Conservation (phyloP, 441 rosid species). For the Rhodomyrtus psidioides region DNA sequence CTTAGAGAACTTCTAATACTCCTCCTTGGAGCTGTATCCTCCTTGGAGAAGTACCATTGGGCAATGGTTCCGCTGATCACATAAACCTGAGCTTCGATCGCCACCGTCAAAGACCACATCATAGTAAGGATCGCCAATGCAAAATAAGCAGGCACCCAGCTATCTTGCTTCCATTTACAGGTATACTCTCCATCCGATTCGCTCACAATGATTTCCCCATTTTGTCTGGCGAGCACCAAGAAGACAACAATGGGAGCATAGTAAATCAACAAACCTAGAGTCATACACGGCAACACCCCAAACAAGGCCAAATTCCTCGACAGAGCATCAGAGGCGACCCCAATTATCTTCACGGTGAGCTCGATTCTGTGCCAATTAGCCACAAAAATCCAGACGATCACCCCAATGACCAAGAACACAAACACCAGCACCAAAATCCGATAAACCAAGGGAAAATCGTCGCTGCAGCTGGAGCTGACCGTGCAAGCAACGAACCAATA, state of each 20-base stretch:
- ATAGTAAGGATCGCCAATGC: constrained; percentile 67
- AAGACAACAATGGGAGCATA: constrained; percentile 72
- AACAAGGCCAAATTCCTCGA: constrained; percentile 61
- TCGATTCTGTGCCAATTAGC: constrained; percentile 75
- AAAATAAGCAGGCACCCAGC: constrained; percentile 88
- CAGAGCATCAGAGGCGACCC: constrained; percentile 74
- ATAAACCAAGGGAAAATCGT: constrained; percentile 57
- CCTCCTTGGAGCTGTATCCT: constrained; percentile 49
- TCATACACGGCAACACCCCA: constrained; percentile 46
- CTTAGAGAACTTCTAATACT: constrained; percentile 73
- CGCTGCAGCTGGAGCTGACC: constrained; percentile 51
- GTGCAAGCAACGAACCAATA: constrained; percentile 94
- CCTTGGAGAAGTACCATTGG: constrained; percentile 84
- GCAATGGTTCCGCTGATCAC: constrained; percentile 78
- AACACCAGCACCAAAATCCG: constrained; percentile 59
- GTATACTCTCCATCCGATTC: constrained; percentile 38
- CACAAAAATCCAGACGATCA: constrained; percentile 65
- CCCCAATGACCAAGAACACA: constrained; percentile 53
- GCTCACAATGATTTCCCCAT: constrained; percentile 55
- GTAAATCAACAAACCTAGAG: constrained; percentile 41
- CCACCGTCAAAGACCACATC: constrained; percentile 73
- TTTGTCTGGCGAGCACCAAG: constrained; percentile 63
- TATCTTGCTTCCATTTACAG: constrained; percentile 80
- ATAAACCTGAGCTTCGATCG: constrained; percentile 80
- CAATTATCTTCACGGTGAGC: constrained; percentile 64